A percentile compares a stretch with the other conserved stretches of the same genome.
These are phyloP conservation scores for Candida oleophila DNA, from an alignment of 805 yeast species.

Conservation along the genomic window DNA sequence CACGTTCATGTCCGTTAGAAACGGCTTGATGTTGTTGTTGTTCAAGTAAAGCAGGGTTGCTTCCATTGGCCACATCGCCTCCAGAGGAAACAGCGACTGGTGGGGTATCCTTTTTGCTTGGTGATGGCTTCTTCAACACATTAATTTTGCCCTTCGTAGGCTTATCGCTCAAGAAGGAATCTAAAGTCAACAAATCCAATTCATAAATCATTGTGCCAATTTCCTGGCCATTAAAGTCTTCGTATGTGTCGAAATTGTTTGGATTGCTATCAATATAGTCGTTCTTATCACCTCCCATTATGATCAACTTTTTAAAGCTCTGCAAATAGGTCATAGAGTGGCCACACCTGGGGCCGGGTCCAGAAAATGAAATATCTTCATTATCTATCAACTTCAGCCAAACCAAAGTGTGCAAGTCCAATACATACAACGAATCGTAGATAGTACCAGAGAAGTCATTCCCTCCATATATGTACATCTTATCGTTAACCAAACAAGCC, in stretches of 20 bases:
- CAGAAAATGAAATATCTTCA: constrained; percentile 36
- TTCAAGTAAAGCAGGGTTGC: not conserved
- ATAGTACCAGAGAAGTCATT: constrained; percentile 72
- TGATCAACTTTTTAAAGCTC: constrained; percentile 63
- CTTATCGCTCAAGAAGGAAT: constrained; percentile 22
- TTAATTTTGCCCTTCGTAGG: constrained; percentile 16
- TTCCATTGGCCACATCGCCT: not conserved
- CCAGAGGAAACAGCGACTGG: not conserved
- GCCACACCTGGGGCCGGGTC: constrained; percentile 87
- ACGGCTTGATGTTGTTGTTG: not conserved
- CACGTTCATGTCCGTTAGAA: constrained; percentile 16
- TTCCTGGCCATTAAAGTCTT: constrained; percentile 46
- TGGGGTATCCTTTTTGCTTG: not conserved
- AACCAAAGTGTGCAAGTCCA: constrained; percentile 66
- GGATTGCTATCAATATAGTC: constrained; percentile 57
- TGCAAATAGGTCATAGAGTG: constrained; percentile 79
- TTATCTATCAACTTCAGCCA: constrained; percentile 68
- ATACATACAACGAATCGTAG: constrained; percentile 64
- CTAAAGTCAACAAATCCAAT: constrained; percentile 53
- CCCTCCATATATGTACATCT: constrained; percentile 88
- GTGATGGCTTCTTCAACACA: constrained; percentile 1
- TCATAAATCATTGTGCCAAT: constrained; percentile 61
- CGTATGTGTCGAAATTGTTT: constrained; percentile 52
- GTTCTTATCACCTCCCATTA: constrained; percentile 90
- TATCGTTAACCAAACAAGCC: constrained; percentile 72